phyloP scores from a whole-genome alignment of 202 grass and related monocot species.

The Eragrostis tef region DNA sequence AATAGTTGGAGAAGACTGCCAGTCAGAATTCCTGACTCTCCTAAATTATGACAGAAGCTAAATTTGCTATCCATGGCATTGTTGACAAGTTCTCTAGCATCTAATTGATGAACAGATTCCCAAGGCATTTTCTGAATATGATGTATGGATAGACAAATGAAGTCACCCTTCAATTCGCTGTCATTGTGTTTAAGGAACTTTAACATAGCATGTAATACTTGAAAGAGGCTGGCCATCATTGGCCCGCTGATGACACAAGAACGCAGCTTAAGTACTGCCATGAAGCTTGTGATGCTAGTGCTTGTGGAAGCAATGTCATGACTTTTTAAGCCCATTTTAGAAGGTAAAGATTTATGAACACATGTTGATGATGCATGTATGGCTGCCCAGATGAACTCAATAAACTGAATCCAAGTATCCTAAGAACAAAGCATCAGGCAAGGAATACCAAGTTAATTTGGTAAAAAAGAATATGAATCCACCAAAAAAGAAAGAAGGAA shows the following conservation, averaged over 20 bases:
- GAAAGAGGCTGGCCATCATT: constrained; percentile 62
- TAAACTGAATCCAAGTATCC: constrained; percentile 72
- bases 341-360: constrained; percentile 26
- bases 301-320: constrained; percentile 28
- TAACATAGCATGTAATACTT: constrained; percentile 61
- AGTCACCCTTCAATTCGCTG: constrained; percentile 59
- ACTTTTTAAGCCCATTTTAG: constrained; percentile 33
- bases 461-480: neutral
- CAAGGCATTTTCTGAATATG: constrained; percentile 65
- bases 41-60: constrained; percentile 31
- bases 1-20: constrained; percentile 78
- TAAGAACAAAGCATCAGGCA: constrained; percentile 44
- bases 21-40: constrained; percentile 52
- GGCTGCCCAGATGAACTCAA: constrained; percentile 65
- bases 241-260: constrained; percentile 37
- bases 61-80: constrained; percentile 25
- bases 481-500: constrained; percentile 32
- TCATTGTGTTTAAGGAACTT: constrained; percentile 71
- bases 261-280: constrained; percentile 52
- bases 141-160: constrained; percentile 53
- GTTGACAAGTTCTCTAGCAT: constrained; percentile 34
- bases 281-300: constrained; percentile 53
- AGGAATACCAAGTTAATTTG: constrained; percentile 28
- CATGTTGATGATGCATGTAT: constrained; percentile 52
- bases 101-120: constrained; percentile 50